phyloP scores from a whole-genome alignment of 2,329 filamentous ascomycete species.

The Aspergillus bombycis region DNA sequence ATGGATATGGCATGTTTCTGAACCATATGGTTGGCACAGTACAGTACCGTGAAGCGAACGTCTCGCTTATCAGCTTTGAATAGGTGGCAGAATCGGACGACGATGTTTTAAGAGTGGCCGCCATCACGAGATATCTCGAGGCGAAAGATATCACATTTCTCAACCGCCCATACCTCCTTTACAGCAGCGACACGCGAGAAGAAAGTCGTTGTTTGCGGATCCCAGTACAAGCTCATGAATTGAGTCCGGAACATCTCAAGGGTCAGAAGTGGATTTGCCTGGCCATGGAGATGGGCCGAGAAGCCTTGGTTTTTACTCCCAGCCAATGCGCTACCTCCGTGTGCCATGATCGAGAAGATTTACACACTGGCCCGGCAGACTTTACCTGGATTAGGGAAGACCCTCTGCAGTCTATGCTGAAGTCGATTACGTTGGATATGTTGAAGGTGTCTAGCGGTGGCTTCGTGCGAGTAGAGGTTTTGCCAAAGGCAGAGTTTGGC shows the following conservation, averaged over 20 bases:
- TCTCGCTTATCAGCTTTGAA: neutral
- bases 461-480: neutral
- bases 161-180: neutral
- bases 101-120: constrained; percentile 3
- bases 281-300: neutral
- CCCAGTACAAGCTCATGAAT: too few species aligned
- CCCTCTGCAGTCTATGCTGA: neutral
- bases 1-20: constrained; percentile 10
- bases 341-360: neutral
- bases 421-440: neutral
- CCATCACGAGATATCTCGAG: constrained; percentile 11
- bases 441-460: neutral
- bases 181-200: neutral
- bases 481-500: neutral
- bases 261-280: neutral
- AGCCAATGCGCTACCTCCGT: neutral
- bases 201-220: neutral
- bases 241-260: neutral
- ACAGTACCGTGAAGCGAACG: neutral
- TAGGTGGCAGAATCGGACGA: neutral
- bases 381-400: neutral
- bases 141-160: constrained; percentile 10
- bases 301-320: neutral
- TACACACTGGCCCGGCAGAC: neutral
- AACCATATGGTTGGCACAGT: constrained; percentile 10